Evolutionary conservation across 1,139 yeast species (phyloP).

Genomic region (Saccharomyces hybrid): DNA sequence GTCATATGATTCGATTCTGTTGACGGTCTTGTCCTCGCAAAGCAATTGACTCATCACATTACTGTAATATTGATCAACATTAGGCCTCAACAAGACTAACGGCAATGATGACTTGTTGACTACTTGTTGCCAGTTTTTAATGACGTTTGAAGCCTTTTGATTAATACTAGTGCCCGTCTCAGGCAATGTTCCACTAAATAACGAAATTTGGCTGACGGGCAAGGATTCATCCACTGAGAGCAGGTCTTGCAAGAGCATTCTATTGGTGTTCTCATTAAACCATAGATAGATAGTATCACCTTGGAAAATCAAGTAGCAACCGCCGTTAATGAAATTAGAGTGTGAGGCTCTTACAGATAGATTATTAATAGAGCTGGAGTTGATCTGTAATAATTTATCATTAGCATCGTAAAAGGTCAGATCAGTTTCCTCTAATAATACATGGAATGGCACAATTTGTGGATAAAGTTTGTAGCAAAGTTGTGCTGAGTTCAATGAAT

Average conservation of each 20-base stretch:
- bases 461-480: slow-evolving; percentile 72
- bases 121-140: slow-evolving; percentile 33
- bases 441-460: slow-evolving; percentile 66
- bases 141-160: slow-evolving; percentile 54
- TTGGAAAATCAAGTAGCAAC: slow-evolving; percentile 71
- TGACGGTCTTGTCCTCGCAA: slow-evolving; percentile 67
- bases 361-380: slow-evolving; percentile 36
- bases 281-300: slow-evolving; percentile 58
- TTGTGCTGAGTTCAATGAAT: slow-evolving; percentile 49
- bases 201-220: slow-evolving; percentile 37
- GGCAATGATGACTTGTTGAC: slow-evolving; percentile 21
- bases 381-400: slow-evolving; percentile 40
- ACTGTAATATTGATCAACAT: slow-evolving; percentile 26
- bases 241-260: slow-evolving; percentile 60
- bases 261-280: slow-evolving; percentile 66
- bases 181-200: slow-evolving; percentile 43
- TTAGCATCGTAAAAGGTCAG: slow-evolving; percentile 41
- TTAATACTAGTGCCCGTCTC: slow-evolving; percentile 63
- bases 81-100: slow-evolving; percentile 26
- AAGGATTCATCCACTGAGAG: slow-evolving; percentile 58
- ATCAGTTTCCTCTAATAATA: slow-evolving; percentile 46
- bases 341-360: slow-evolving; percentile 24
- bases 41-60: slow-evolving; percentile 40
- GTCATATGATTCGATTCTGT: slow-evolving; percentile 42
- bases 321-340: slow-evolving; percentile 39